Base-by-base conservation (phyloP, 2,329 filamentous ascomycete genomes). In the Botrytis byssoidea region DNA sequence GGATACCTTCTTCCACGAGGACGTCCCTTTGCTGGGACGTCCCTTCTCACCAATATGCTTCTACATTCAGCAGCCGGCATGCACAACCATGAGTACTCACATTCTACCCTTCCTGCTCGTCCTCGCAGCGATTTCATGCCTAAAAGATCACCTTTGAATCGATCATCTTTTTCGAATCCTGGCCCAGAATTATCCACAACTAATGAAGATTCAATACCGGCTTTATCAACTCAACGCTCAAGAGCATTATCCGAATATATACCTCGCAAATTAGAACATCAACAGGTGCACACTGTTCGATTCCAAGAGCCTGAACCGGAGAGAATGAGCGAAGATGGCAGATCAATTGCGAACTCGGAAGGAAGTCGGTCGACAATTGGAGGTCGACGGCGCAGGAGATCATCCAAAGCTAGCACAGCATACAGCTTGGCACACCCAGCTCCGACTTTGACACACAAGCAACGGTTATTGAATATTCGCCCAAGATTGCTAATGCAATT, bases 401-500 rank as follows among this genome's bases (percentile, higher is more conserved):
- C 82, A 0, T 82, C 83, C 7, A 85, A 89, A 74, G 87, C 85
- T 70, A 90, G 88, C 79, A 92, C 90, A 3, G 86, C 85, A 10
- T 94, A 88, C 80, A 85, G 89, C 71, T 85, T 94, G 59, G 92
- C 91, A 61, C 91, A 92, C 76, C 91, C 92, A 0, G 85, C 91
- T 74, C 85, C 91, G 75, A 84, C 86, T 78, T 80, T 88, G 75
- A 83, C 87, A 76, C 84, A 85, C 79, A 87, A 90, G 79, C 92
- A 91, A 79, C 76, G 77, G n/a, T 74, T 82, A 20, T 85, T 92
- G 22, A 88, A 91, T 77, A 85, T 92, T 44, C 88, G 91, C 25
- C 91, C 92, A 18, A 89, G 89, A 70, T 83, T 94, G 29, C 83
- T 94, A 9, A 85, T 95, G 9, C 92, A 95, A 81, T 83, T 95